These are phyloP conservation scores for Cyberlindnera meyerae DNA, from an alignment of 805 yeast species.

Conservation along the genomic window DNA sequence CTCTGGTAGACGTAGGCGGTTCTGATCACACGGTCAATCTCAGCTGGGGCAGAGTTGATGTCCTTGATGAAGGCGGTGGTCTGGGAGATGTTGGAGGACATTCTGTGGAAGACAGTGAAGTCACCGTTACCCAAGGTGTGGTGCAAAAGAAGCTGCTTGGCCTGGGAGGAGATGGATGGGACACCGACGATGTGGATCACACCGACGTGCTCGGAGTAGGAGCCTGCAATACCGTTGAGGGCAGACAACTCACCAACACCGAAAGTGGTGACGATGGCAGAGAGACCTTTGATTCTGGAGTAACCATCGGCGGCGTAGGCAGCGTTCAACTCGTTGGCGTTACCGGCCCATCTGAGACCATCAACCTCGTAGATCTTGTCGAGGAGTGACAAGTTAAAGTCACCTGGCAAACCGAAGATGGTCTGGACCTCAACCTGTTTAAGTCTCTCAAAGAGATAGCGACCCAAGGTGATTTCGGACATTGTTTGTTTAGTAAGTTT, in stretches of 20 bases:
- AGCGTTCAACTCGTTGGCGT: constrained; percentile 86
- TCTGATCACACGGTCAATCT: constrained; percentile 69
- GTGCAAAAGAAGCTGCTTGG: constrained; percentile 67
- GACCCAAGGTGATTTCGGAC: constrained; percentile 58
- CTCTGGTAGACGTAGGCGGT: constrained; percentile 68
- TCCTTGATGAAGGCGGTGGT: constrained; percentile 64
- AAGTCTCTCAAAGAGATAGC: constrained; percentile 73
- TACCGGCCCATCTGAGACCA: constrained; percentile 84
- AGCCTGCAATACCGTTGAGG: constrained; percentile 81
- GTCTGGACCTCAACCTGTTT: constrained; percentile 67
- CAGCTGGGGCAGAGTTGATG: constrained; percentile 58
- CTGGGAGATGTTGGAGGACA: constrained; percentile 69
- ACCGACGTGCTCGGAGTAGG: constrained; percentile 88
- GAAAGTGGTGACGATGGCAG: constrained; percentile 75
- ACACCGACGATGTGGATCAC: constrained; percentile 81
- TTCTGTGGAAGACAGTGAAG: constrained; percentile 71
- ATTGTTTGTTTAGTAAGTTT: constrained; percentile 9
- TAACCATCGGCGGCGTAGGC: constrained; percentile 89
- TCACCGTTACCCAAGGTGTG: constrained; percentile 84
- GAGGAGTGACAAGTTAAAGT: constrained; percentile 66
- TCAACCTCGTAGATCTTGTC: constrained; percentile 72
- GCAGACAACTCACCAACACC: constrained; percentile 90
- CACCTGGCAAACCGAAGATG: constrained; percentile 79
- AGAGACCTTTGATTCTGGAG: constrained; percentile 72
- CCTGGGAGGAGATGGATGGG: constrained; percentile 71